phyloP scores from a whole-genome alignment of 2,329 filamentous ascomycete species.

The Claviceps spartinae region DNA sequence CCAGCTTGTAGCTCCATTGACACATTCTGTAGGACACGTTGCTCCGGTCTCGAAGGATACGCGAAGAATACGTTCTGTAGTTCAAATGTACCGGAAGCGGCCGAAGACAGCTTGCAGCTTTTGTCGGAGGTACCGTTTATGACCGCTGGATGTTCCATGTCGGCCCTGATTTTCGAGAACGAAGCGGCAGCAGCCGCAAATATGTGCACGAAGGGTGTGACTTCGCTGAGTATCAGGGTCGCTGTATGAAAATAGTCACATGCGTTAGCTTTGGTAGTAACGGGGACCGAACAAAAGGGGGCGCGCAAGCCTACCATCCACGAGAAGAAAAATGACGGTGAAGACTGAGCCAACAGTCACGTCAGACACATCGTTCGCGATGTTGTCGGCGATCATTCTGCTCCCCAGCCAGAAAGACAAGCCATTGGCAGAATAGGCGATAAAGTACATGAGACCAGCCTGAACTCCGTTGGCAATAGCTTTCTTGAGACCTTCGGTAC shows the following conservation, averaged over 20 bases:
- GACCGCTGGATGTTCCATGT: conserved; percentile 34
- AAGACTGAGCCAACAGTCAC: conserved; percentile 34
- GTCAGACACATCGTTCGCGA: conserved; percentile 16
- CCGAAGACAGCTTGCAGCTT: conserved; percentile 24
- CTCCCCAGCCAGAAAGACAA: conserved; percentile 55
- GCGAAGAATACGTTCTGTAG: conserved; percentile 24
- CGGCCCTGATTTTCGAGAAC: conserved; percentile 38
- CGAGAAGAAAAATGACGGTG: conserved; percentile 40
- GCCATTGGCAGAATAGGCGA: conserved; percentile 50
- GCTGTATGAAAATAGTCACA: not conserved
- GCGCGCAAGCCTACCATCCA: conserved; percentile 26
- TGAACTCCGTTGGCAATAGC: conserved; percentile 40
- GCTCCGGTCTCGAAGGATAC: conserved; percentile 31
- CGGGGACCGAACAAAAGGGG: too few species aligned
- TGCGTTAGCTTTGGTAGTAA: not conserved
- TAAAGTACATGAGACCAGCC: conserved; percentile 50
- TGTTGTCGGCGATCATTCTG: conserved; percentile 21
- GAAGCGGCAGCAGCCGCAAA: conserved; percentile 40
- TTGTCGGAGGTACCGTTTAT: conserved; percentile 24
- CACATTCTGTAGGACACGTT: not conserved
- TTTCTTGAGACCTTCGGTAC: conserved; percentile 40
- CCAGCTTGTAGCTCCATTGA: conserved; percentile 26
- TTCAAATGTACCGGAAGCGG: conserved; percentile 5
- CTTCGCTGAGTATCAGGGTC: conserved; percentile 33
- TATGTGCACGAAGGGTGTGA: conserved; percentile 44